Evolutionary conservation across 2,329 filamentous ascomycete species (phyloP).

Genomic region (Colletotrichum sp.): DNA sequence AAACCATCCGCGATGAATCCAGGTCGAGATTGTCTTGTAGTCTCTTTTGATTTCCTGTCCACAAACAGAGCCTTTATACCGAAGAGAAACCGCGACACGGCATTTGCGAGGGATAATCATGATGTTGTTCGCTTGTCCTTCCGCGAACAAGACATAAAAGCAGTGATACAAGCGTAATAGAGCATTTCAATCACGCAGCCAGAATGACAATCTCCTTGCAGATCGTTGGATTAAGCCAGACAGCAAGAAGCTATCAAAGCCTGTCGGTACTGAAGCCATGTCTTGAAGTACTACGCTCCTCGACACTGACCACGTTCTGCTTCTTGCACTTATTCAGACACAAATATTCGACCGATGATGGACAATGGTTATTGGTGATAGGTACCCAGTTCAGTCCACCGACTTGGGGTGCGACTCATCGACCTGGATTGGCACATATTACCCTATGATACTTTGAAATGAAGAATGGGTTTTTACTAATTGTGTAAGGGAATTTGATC

Average conservation of each 20-base stretch:
- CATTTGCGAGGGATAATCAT: not conserved
- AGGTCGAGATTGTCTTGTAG: not conserved
- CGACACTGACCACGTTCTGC: accelerated
- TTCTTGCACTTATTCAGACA: not conserved
- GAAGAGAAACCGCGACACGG: not conserved
- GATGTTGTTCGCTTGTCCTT: not conserved
- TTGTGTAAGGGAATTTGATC: not conserved
- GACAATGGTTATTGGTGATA: not conserved
- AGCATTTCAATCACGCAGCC: no score
- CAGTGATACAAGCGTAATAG: not conserved
- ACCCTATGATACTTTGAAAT: not conserved
- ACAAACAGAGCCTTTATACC: not conserved
- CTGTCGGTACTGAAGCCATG: not conserved
- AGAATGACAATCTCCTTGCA: accelerated
- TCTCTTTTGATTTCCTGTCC: not conserved
- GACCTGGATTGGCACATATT: not conserved
- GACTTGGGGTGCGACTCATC: not conserved
- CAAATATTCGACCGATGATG: not conserved
- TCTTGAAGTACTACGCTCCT: not conserved
- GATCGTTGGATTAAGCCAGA: not conserved
- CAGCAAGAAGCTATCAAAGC: accelerated
- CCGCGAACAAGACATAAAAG: not conserved
- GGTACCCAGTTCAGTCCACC: accelerated
- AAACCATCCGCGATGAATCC: no score
- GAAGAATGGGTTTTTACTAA: not conserved